Evolutionary conservation across 805 yeast genomes (phyloP).

Genomic region (Kodamaea hsintzibuensis): DNA sequence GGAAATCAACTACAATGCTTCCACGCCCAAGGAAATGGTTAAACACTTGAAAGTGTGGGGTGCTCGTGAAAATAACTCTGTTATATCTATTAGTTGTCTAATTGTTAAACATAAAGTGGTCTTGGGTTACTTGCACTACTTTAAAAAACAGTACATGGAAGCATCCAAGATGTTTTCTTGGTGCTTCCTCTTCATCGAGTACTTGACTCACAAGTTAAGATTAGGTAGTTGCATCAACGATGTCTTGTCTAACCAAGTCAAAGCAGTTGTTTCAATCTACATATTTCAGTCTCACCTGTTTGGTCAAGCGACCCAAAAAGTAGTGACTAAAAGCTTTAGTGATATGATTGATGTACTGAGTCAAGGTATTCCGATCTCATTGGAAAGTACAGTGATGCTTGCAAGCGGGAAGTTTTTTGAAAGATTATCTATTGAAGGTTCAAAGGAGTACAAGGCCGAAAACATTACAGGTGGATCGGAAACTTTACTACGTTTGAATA

Average conservation of each 20-base stretch:
- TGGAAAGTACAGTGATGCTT: background rate
- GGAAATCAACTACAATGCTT: conserved; percentile 17
- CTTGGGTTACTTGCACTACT: conserved; percentile 18
- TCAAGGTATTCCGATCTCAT: background rate
- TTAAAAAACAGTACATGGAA: conserved; percentile 15
- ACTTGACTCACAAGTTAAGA: conserved; percentile 1
- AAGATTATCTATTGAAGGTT: conserved; percentile 14
- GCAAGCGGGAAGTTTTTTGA: conserved; percentile 24
- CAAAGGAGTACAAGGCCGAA: background rate
- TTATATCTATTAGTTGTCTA: conserved; percentile 1
- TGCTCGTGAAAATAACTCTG: background rate
- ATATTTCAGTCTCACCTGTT: conserved; percentile 1
- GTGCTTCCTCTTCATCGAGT: conserved; percentile 17
- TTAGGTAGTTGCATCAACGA: background rate
- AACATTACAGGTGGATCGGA: background rate
- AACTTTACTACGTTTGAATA: conserved; percentile 6
- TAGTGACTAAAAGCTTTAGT: background rate
- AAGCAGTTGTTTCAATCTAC: conserved; percentile 4
- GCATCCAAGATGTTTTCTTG: conserved; percentile 21
- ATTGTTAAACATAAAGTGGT: conserved; percentile 20
- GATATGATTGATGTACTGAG: conserved; percentile 1
- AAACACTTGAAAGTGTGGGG: conserved; percentile 12
- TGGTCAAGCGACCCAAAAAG: background rate
- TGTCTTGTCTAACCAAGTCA: conserved; percentile 1
- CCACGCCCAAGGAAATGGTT: conserved; percentile 11